Conservation (phyloP, 768 basidiomycete species). For the Lactarius indigo region DNA sequence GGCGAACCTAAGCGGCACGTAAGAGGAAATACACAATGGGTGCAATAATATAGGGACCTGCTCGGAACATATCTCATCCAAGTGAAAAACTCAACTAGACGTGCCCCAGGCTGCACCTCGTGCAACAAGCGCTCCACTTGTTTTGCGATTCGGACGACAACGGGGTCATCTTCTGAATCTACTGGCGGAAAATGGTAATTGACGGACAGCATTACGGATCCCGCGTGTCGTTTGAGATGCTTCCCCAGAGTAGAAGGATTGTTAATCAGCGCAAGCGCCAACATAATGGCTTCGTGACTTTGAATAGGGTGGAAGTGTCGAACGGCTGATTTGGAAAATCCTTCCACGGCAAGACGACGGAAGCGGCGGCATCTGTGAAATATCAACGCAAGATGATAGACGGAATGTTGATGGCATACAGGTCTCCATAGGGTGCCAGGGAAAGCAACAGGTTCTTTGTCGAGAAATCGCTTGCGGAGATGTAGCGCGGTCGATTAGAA, state of each 20-base stretch:
- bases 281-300: slow-evolving; percentile 31
- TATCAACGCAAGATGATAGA: neutral
- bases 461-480: slow-evolving; percentile 30
- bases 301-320: slow-evolving; percentile 30
- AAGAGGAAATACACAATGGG: neutral
- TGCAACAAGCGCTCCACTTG: neutral
- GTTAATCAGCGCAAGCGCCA: slow-evolving; percentile 27
- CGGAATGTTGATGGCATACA: neutral
- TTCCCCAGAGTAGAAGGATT: slow-evolving; percentile 28
- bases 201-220: slow-evolving; percentile 28
- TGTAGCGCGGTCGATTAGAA: slow-evolving; percentile 13
- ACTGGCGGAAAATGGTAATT: slow-evolving; percentile 4
- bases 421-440: slow-evolving; percentile 29
- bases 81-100: neutral
- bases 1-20: neutral
- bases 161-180: slow-evolving; percentile 13
- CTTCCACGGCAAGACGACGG: slow-evolving; percentile 28
- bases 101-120: neutral
- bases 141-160: neutral
- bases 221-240: slow-evolving; percentile 27
- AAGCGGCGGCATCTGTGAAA: slow-evolving; percentile 27
- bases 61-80: slow-evolving; percentile 1
- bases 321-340: slow-evolving; percentile 30
- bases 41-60: neutral
- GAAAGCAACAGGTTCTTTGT: slow-evolving; percentile 30